Evolutionary conservation across 1,284 basidiomycete species (phyloP), one percentile per base, ranked within the genome.

Genomic region (Leccinum subfulvum): DNA sequence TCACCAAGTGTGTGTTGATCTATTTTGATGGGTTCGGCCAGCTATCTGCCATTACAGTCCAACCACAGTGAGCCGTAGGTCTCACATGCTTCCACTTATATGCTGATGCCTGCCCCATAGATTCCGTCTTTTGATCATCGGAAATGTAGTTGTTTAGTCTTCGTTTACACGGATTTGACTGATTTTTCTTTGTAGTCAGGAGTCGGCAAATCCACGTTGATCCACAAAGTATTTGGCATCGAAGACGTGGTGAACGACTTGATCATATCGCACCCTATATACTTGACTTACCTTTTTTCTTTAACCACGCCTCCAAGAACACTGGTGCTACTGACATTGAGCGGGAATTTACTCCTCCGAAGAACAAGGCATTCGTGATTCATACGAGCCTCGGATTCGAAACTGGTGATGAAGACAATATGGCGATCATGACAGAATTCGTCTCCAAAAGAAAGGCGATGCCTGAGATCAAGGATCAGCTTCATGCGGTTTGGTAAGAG

Each of bases 361-460:
- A 6, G 9, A 68, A 68, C 13, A 33, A 54, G 3, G 44, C 57
- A 49, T 61, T 68, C 18, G 66, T 68, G n/a, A 53, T 70, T 2
- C 68, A 68, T 14, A 61, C 68, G 26, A 70, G 66, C 35, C 61
- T 61, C 4, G 66, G 67, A 0, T 70, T 68, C 7, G 68, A 70
- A 39, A 51, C 57, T 3, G 64, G n/a, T 3, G 68, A 70, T 18
- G 37, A 51, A 35, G 1, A 6, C 4, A 68, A 68, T 16, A 58
- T 66, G 14, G 35, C 52, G 0, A 30, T 33, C 4, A 64, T 68
- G 47, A 35, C 51, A 23, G 0, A 51, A 0, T 68, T 68, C 2
- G 28, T 69, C 23, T 14, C 56, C 3, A 37, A 28, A 26, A 61
- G 68, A 30, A 47, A 35, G 54, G 41, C 37, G 0, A 33, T 18